These are phyloP conservation scores for Betula pendula DNA, from an alignment of 306 rosid genomes.

Conservation along the genomic window DNA sequence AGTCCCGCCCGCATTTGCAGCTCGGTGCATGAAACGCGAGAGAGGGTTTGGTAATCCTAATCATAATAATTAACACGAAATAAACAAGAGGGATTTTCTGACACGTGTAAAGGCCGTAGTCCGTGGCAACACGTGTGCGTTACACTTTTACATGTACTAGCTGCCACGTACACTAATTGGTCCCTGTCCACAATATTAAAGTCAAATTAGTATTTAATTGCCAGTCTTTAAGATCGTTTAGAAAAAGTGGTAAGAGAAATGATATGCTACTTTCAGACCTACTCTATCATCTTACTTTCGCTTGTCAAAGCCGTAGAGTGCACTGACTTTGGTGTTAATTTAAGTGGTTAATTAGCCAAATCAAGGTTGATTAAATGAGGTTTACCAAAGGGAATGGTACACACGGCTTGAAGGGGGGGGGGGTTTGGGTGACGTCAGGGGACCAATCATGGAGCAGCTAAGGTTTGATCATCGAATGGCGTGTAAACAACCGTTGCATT, in stretches of 20 bases:
- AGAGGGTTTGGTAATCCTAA: conserved; percentile 17
- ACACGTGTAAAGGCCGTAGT: conserved; percentile 34
- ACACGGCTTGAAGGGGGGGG: no score
- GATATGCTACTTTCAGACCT: neutral
- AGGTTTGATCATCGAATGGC: conserved; percentile 45
- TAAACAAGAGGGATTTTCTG: neutral
- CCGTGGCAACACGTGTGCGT: conserved; percentile 32
- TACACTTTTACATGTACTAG: neutral
- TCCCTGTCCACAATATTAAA: neutral
- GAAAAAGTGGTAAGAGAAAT: neutral
- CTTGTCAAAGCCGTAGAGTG: conserved; percentile 13
- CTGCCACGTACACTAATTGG: conserved; percentile 17
- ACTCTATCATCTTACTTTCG: neutral
- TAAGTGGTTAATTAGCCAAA: neutral
- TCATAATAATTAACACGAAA: conserved; percentile 44
- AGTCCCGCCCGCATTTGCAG: neutral
- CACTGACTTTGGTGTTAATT: conserved; percentile 42
- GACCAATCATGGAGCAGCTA: conserved; percentile 43
- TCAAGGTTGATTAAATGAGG: neutral
- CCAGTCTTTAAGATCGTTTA: neutral
- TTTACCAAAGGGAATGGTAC: neutral
- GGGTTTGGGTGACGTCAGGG: conserved; percentile 30
- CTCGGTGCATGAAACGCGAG: conserved; percentile 21
- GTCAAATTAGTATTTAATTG: conserved; percentile 27
- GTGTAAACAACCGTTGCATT: conserved; percentile 46